Evolutionary conservation across 1,284 basidiomycete genomes (phyloP), one percentile per base, ranked within the genome.

Genomic region (Apiotrichum sp.): DNA sequence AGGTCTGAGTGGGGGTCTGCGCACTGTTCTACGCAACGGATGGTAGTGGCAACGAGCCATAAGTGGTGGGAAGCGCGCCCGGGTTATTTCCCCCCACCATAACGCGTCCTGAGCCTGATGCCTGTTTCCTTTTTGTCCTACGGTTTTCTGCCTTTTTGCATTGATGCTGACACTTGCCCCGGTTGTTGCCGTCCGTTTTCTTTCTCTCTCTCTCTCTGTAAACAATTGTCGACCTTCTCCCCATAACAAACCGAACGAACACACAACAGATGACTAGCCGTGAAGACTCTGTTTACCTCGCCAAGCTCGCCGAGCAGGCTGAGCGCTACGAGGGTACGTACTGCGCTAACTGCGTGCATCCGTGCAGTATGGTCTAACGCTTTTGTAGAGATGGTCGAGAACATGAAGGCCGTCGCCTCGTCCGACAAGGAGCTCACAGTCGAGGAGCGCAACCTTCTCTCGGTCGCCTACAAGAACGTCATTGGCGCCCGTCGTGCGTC

Each of bases 401-500:
- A 95, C 84, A 97, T 97, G 93, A 96, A 96, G 86, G 85, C 86
- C 63, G 92, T 97, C 67, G 93, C 93, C 61, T 95, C 92, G 35
- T 91, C 90, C 58, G 90, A 93, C 82, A 89, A 93, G 79, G 93
- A 98, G 77, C 88, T 98, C 74, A 97, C 95, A 65, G 95, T 98
- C 54, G 95, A 98, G 82, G 95, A 98, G 82, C 93, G 96, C 65
- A 98, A 98, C 79, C 86, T 98, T 57, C 86, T 98, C 58, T 98
- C 93, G 33, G 95, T 98, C 65, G 95, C 95, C 34, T 98, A 98
- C 86, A 99, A 99, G 90, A 99, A 98, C 80, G 93, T 98, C 65
- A 98, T 98, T 70, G 95, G 95, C 80, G 95, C 95, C 47, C 93
- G 95, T 70, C 93, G 95, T 78, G 95, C 95, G 47, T 97, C 93